phyloP scores from a whole-genome alignment of 2,329 filamentous ascomycete genomes.

The Herpotrichia juniperi region DNA sequence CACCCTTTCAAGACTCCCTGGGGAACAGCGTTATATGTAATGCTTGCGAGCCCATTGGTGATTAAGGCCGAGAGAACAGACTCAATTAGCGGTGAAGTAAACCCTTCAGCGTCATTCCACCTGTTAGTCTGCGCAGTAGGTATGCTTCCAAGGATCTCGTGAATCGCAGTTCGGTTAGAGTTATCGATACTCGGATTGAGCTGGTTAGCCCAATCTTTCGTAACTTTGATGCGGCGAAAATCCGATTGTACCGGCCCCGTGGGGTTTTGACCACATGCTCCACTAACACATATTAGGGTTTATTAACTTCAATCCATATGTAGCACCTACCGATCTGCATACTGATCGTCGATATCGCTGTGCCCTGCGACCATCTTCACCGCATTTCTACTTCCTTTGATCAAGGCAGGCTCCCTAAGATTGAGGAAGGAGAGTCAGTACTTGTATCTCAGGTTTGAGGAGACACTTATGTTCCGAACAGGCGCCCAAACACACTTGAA shows the following conservation, averaged over 20 bases:
- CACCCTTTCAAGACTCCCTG: slow-evolving; percentile 6
- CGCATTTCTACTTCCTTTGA: not conserved
- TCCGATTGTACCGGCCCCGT: not conserved
- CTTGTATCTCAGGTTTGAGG: no score
- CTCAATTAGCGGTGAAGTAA: slow-evolving; percentile 1
- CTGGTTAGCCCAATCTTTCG: slow-evolving; percentile 2
- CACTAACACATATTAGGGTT: not conserved
- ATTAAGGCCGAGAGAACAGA: slow-evolving; percentile 1
- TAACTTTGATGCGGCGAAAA: not conserved
- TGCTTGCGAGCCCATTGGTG: slow-evolving; percentile 2
- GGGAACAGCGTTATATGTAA: not conserved
- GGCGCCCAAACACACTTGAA: no score
- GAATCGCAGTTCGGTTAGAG: slow-evolving; percentile 1
- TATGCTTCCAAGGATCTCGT: slow-evolving; percentile 1
- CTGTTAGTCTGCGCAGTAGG: not conserved
- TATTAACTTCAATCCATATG: not conserved
- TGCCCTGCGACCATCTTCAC: not conserved
- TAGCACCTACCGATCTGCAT: not conserved
- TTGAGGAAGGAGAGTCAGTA: not conserved
- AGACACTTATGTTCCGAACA: no score
- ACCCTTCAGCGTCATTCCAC: not conserved
- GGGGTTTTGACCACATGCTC: not conserved
- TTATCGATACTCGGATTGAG: not conserved
- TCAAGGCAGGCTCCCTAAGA: not conserved
- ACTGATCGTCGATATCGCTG: not conserved